phyloP scores from a whole-genome alignment of 2,329 filamentous ascomycete genomes.

The Tolypocladium amazonense region DNA sequence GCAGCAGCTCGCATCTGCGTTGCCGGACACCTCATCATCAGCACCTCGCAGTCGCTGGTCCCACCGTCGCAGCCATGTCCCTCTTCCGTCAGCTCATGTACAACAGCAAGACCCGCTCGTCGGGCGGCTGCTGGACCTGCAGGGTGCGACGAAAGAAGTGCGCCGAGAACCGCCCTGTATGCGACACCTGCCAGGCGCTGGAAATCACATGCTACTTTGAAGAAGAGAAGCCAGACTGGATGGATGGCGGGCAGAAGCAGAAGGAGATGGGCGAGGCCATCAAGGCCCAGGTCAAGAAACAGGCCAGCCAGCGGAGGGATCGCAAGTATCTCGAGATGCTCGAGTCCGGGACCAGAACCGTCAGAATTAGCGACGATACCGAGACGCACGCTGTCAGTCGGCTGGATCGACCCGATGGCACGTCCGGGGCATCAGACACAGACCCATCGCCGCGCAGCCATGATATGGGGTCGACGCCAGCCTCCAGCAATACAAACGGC shows the following conservation, averaged over 20 bases:
- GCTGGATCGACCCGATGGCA: slow-evolving; percentile 1
- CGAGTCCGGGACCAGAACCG: slow-evolving; percentile 19
- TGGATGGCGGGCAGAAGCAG: slow-evolving; percentile 41
- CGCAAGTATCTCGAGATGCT: slow-evolving; percentile 35
- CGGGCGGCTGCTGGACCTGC: slow-evolving; percentile 49
- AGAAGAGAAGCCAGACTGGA: slow-evolving; percentile 44
- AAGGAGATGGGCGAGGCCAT: slow-evolving; percentile 40
- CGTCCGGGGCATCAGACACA: slow-evolving; percentile 16
- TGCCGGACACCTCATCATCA: neutral
- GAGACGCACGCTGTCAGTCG: slow-evolving; percentile 1
- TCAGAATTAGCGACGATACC: slow-evolving; percentile 10
- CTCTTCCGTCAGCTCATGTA: slow-evolving; percentile 11
- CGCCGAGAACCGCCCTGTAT: slow-evolving; percentile 41
- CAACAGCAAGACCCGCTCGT: slow-evolving; percentile 22
- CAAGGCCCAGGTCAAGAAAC: slow-evolving; percentile 47
- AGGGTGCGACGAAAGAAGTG: slow-evolving; percentile 52
- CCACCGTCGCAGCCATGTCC: slow-evolving; percentile 7
- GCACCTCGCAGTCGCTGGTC: neutral
- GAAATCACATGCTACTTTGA: slow-evolving; percentile 45
- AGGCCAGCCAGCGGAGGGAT: slow-evolving; percentile 38
- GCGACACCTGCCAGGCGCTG: slow-evolving; percentile 38
- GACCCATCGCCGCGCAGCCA: slow-evolving; percentile 13
- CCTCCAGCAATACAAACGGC: slow-evolving; percentile 17
- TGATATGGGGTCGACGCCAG: slow-evolving; percentile 14
- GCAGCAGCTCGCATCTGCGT: neutral